Base-by-base conservation (phyloP, 768 basidiomycete genomes). In the Goffeauzyma gilvescens region DNA sequence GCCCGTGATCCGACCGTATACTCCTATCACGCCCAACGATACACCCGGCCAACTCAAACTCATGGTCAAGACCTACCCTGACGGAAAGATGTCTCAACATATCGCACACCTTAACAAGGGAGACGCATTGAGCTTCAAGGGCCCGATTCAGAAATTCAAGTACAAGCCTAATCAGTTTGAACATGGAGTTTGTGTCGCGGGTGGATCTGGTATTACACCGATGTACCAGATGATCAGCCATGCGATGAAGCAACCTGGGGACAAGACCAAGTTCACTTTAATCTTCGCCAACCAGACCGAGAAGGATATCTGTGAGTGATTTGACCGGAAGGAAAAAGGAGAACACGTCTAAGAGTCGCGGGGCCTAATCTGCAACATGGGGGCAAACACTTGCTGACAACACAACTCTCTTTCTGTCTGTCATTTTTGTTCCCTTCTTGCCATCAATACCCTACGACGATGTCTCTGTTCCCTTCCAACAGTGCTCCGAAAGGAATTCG, bases 241-340 rank as follows among this genome's bases (percentile, higher is more conserved):
- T 59, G 79, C 83, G 7, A 73, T 78, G 45, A 53, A 48, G 39
- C 44, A 67, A 36, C 63, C 75, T 1, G 77, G 83, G 55, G 93
- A 96, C 74, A 84, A 78, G 68, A 95, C 93, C 48, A 86, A 86
- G 55, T 93, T 84, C 70, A 90, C 78, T 35, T 70, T 96, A 42
- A 67, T 98, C 54, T 96, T 81, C 65, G 78, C 82, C 28, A 96
- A 96, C 63, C 72, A 86, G 28, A 74, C 84, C 12, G 83, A 86
- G 59, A 69, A 73, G 41, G 93, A 98, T 59, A 93, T 98, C 48
- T 75, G 78, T 40, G 72, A 80, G 57, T 76, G 79, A 52, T 70
- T 85, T 49, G 81, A 85, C 47, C 65, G 63, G 6, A 67, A n/a
- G n/a, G n/a, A n/a, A n/a, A n/a, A n/a, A n/a, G n/a, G n/a, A n/a